Evolutionary conservation across 140 eudicot genomes (phyloP), one percentile per base, ranked within the genome.

Genomic region (Stevia rebaudiana): DNA sequence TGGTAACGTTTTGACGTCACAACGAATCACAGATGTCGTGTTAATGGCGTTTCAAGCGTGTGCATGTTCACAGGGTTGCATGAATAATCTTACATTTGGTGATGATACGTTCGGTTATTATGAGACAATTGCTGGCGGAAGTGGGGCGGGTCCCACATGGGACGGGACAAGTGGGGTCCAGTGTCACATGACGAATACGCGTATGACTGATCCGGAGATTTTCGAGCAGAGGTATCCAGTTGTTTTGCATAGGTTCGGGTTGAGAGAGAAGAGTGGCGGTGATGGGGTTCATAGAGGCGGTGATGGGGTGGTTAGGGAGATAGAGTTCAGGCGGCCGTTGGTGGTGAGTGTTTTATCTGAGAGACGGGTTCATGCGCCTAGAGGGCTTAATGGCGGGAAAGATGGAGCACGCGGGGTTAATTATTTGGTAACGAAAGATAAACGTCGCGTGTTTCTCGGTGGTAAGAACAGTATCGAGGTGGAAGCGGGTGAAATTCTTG

Each of bases 221-320:
- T 87, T 91, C 15, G 98, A 91, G 82, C 98, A 91, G 87, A 87
- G 98, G 67, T 91, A 91, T 74, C 98, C 98, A 0, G 98, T 91
- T 58, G 21, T 91, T 40, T 74, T 91, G 74, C 96, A 85, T 68
- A 81, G 67, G 61, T 91, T 91, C 56, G 98, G 92, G 65, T 70
- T 91, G 68, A 77, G 98, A 56, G 95, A 83, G 76, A 68, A 59
- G 30, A 91, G 98, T 79, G 98, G 98, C 0, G 98, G 98, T 15
- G 80, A 37, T 67, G 98, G 98, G 54, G 33, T 70, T 40, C 87
- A 72, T 66, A 91, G 74, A 68, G 98, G 98, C 17, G 98, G 98
- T n/a, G 98, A 91, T 63, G 98, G 98, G 67, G 73, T 91, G 35
- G 68, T 91, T 42, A 70, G 98, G 81, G 98, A 82, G 87, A 88